Evolutionary conservation across 2,329 filamentous ascomycete species (phyloP).

Genomic region (Aureobasidium sp.): DNA sequence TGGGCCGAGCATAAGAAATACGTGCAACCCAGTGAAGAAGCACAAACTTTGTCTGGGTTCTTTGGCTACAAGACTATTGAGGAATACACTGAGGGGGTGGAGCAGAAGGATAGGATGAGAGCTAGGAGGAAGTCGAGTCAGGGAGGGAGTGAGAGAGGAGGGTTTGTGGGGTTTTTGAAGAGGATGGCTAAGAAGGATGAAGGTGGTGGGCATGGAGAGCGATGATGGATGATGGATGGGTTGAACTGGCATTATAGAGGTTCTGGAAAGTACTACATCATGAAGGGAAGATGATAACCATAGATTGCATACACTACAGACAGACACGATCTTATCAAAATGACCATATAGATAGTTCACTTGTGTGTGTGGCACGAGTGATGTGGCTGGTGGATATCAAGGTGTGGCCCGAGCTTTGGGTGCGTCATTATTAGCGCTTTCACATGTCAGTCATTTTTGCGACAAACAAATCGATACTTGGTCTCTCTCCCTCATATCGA

Average conservation of each 20-base stretch:
- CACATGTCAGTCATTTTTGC: not conserved
- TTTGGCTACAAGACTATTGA: constrained; percentile 34
- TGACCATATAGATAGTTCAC: no score
- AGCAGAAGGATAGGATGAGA: constrained; percentile 27
- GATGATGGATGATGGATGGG: not conserved
- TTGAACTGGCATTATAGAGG: not conserved
- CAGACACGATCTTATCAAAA: no score
- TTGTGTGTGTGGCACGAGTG: not conserved
- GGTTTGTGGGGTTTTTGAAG: constrained; percentile 1
- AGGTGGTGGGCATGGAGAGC: not conserved
- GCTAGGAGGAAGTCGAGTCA: constrained; percentile 22
- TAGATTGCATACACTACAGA: no score
- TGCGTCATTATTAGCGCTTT: not conserved
- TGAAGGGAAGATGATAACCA: no score
- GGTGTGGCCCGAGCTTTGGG: not conserved
- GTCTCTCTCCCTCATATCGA: not conserved
- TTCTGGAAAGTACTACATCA: not conserved
- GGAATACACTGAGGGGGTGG: constrained; percentile 28
- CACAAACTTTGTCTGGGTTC: constrained; percentile 28
- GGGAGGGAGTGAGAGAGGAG: not conserved
- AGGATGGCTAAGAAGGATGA: constrained; percentile 15
- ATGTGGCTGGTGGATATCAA: no score
- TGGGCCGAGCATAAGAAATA: constrained; percentile 36
- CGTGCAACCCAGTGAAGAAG: constrained; percentile 26
- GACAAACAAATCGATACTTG: not conserved